phyloP scores from a whole-genome alignment of 805 yeast genomes.

The Priceomyces castillae region DNA sequence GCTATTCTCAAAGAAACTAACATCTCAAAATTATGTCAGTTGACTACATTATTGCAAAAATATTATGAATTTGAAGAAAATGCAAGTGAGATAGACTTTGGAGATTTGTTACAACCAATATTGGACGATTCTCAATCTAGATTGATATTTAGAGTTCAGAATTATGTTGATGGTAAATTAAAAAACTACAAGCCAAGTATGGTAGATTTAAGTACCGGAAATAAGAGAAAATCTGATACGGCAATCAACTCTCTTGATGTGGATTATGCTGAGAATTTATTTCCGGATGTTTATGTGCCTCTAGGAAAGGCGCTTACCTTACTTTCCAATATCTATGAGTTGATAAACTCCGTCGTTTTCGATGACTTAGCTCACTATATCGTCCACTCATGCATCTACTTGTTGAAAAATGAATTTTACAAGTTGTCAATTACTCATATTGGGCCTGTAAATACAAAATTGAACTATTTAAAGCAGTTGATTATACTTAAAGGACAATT shows the following conservation, averaged over 20 bases:
- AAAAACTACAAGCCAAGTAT: constrained; percentile 63
- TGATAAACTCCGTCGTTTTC: constrained; percentile 73
- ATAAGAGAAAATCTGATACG: constrained; percentile 22
- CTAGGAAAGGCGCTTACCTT: constrained; percentile 64
- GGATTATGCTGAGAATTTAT: constrained; percentile 37
- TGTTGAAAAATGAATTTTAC: constrained; percentile 54
- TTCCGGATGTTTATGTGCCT: constrained; percentile 64
- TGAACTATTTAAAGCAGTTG: constrained; percentile 71
- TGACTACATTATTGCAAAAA: constrained; percentile 65
- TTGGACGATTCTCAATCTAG: constrained; percentile 76
- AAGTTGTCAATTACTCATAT: constrained; percentile 42
- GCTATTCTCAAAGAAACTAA: constrained; percentile 67
- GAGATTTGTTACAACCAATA: constrained; percentile 65
- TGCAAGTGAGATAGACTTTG: constrained; percentile 42
- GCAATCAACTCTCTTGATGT: constrained; percentile 20
- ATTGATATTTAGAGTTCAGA: constrained; percentile 74
- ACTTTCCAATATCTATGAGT: constrained; percentile 73
- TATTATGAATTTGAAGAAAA: constrained; percentile 63
- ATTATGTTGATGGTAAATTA: constrained; percentile 66
- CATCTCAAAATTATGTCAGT: constrained; percentile 68
- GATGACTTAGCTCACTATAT: constrained; percentile 87
- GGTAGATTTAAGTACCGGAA: constrained; percentile 64
- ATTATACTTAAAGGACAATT: constrained; percentile 68
- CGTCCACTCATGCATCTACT: constrained; percentile 69
- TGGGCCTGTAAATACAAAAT: constrained; percentile 55